Base-by-base conservation (phyloP, 2,329 filamentous ascomycete genomes). In the Fusarium beomiforme region DNA sequence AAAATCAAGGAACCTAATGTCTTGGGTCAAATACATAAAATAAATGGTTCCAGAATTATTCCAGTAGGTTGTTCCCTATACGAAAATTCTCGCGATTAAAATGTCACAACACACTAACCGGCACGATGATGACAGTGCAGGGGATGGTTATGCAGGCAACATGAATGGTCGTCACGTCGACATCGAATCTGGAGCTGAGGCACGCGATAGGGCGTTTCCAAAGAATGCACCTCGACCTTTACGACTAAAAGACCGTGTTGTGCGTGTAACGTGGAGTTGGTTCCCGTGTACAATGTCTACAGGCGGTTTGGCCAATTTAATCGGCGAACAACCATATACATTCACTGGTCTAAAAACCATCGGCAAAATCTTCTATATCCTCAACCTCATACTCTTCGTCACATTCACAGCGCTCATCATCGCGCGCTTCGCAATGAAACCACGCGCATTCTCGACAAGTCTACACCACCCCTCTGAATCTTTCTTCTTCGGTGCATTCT, bases 271-370 rank as follows among this genome's bases (percentile, higher is more conserved):
- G 6, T 67, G 64, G 64, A 1, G 8, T 7, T 67, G 64, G 64
- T 67, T 67, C 4, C 64, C 64, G 8, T 67, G 64, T 10, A 67
- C 64, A 36, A 67, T 67, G 64, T 26, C 64, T 8, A 67, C 64
- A 2, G 64, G 63, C 19, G 64, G 64, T 11, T 49, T 67, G 3
- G 64, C 64, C 55, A 67, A 67, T 23, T 13, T 67, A 21, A 6
- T 67, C 5, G 58, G 58, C 21, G 33, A 67, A n/a, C 64, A 67
- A 5, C 64, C 63, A 0, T 67, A 43, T 13, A 67, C 64, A 1
- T 67, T 67, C n/a, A 67, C 37, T 0, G 64, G 64, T 0, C 9
- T 67, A 1, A 44, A 67, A 6, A 63, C 56, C 5, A 67, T 67
- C 5, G 64, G 55, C 12, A 67, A 67, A 13, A 53, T 67, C 10